Evolutionary conservation across 1,284 basidiomycete genomes (phyloP).

Genomic region (Schizopora paradoxa): DNA sequence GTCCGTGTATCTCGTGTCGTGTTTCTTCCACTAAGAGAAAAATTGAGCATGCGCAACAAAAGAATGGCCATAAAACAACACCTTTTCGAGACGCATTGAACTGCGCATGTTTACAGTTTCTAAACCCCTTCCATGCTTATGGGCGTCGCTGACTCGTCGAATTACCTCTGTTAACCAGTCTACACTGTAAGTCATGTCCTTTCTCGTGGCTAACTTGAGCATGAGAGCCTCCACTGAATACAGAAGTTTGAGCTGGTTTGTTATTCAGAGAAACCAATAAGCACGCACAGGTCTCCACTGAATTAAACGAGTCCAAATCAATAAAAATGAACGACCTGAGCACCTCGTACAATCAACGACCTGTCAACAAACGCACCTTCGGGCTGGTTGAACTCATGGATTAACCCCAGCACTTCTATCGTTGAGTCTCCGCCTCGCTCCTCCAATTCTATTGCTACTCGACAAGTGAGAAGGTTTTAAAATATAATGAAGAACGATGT

Average conservation of each 20-base stretch:
- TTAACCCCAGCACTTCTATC: constrained; percentile 61
- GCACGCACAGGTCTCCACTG: constrained; percentile 51
- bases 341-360: constrained; percentile 20
- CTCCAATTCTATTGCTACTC: constrained; percentile 27
- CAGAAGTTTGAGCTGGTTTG: no score
- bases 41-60: constrained; percentile 11
- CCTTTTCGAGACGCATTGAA: constrained; percentile 55
- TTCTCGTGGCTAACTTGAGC: constrained; percentile 43
- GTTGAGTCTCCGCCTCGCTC: constrained; percentile 74
- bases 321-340: constrained; percentile 13
- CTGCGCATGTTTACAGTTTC: constrained; percentile 58
- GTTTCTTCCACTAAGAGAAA: constrained; percentile 59
- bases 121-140: constrained; percentile 46
- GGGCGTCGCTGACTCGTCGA: constrained; percentile 61
- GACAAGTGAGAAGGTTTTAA: constrained; percentile 2
- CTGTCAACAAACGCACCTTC: constrained; percentile 47
- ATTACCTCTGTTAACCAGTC: constrained; percentile 75
- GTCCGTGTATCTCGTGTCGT: constrained; percentile 63
- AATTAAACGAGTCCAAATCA: constrained; percentile 1
- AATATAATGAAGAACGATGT: not conserved
- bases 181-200: constrained; percentile 48
- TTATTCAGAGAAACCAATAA: not conserved
- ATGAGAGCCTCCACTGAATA: constrained; percentile 32
- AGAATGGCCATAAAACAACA: constrained; percentile 24
- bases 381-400: constrained; percentile 54